Percentiles rank a stretch among this genome's conserved stretches.
Evolutionary conservation across 345 rosid genomes (phyloP).

Genomic region (Salix arbutifolia): DNA sequence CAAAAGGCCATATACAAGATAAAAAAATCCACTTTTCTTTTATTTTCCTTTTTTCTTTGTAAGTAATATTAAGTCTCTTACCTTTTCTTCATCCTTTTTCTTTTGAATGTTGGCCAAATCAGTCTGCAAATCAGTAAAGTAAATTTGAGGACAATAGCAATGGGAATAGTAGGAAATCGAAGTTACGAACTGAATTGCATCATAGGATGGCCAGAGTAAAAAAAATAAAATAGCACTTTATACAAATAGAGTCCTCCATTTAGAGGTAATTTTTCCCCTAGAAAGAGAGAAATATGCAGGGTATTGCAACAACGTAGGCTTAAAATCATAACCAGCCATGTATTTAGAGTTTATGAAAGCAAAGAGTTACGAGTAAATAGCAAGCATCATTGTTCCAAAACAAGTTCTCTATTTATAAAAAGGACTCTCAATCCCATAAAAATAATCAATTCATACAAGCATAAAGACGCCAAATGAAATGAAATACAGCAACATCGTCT

Average conservation of each 20-base stretch:
- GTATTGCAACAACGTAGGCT: too few relatives aligned
- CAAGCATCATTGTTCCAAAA: too few relatives aligned
- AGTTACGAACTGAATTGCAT: not conserved
- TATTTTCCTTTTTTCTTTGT: too few relatives aligned
- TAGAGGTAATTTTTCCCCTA: too few relatives aligned
- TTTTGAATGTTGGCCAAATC: slow-evolving; percentile 65
- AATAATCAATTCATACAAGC: not conserved
- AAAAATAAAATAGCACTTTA: too few relatives aligned
- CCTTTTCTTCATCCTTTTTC: slow-evolving; percentile 81
- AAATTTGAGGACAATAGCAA: not conserved
- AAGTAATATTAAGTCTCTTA: not conserved
- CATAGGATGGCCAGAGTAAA: not conserved
- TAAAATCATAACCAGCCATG: too few relatives aligned
- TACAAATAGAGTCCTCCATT: too few relatives aligned
- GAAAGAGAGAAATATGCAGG: too few relatives aligned
- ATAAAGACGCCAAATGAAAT: not conserved
- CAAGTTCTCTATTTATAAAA: not conserved
- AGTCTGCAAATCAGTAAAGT: slow-evolving; percentile 25
- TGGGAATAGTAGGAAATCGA: too few relatives aligned
- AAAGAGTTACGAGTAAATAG: too few relatives aligned
- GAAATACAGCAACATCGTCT: too few relatives aligned
- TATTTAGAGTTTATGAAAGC: too few relatives aligned
- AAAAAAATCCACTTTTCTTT: not conserved
- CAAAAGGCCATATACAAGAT: not conserved
- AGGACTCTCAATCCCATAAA: not conserved